Base-by-base conservation (phyloP, 2,329 filamentous ascomycete species). In the Clarireedia hainanense region DNA sequence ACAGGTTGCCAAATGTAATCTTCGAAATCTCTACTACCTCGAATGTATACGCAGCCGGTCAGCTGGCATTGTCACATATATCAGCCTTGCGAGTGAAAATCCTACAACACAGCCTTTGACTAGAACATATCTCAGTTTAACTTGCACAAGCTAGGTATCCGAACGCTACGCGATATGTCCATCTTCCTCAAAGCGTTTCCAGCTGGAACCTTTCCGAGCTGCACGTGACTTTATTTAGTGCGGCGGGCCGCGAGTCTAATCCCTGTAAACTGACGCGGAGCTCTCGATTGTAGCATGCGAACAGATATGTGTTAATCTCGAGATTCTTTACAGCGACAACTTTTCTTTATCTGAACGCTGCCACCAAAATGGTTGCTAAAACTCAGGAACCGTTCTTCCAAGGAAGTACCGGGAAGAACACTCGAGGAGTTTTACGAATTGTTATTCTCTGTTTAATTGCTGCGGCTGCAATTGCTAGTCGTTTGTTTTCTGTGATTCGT, bases 401-500 rank as follows among this genome's bases (percentile, higher is more conserved):
- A 76, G 88, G 89, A 71, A 86, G 84, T 70, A 88, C 86, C 66
- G 85, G 85, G 68, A 81, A 85, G 73, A 96, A 85, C 73, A 89
- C 89, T 61, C 85, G 91, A 72, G 87, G 89, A 63, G 75, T 97
- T 68, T 78, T 99, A 63, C 85, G 91, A 70, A 84, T 96, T 65
- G 80, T 95, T 69, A 99, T 99, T 75, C 84, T 99, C 66, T 80
- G 79, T 69, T 83, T 92, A 69, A 96, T 99, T 73, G 94, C 94
- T 63, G 91, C 83, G 57, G 91, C 94, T 60, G 91, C 92, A 64
- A 83, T 97, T 69, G 84, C 91, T 64, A 96, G 91, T 74, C 89
- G 94, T 74, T 80, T 99, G 65, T 99, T 99, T 80, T 96, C 91
- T 68, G 94, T 99, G 64, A 97, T 99, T 74, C 88, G 94, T 92